Percentiles rank a stretch among this genome's conserved stretches.
Conservation (phyloP, 2,329 filamentous ascomycete species). For the Paecilomyces variotii region DNA sequence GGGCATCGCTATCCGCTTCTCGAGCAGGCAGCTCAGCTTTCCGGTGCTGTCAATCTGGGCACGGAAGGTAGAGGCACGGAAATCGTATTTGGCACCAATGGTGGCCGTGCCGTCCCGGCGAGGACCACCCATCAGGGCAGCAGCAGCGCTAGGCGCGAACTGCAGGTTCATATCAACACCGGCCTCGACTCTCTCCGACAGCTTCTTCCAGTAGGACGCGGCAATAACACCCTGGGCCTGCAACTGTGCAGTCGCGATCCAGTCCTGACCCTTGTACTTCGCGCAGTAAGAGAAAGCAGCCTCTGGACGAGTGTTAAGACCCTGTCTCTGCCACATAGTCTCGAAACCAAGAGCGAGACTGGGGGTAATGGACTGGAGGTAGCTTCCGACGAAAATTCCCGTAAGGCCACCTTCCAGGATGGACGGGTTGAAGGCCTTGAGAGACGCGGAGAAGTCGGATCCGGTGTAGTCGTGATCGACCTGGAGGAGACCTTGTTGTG, state of each 20-base stretch:
- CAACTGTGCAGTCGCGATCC: conserved; percentile 86
- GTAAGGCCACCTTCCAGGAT: conserved; percentile 84
- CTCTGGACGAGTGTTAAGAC: conserved; percentile 79
- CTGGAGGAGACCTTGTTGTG: conserved; percentile 77
- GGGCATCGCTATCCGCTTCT: conserved; percentile 90
- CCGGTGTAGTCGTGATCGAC: conserved; percentile 95
- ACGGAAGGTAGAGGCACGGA: conserved; percentile 89
- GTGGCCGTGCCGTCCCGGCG: conserved; percentile 85
- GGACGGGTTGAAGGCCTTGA: conserved; percentile 96
- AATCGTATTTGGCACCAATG: conserved; percentile 95
- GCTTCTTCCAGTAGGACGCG: conserved; percentile 84
- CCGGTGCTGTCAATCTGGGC: conserved; percentile 93
- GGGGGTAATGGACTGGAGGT: conserved; percentile 86
- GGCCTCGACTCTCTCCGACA: conserved; percentile 93
- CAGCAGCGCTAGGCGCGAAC: conserved; percentile 57
- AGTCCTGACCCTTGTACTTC: conserved; percentile 84
- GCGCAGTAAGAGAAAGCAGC: conserved; percentile 82
- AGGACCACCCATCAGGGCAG: conserved; percentile 65
- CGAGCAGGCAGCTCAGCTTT: conserved; percentile 83
- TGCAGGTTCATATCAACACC: conserved; percentile 91
- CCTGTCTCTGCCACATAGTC: conserved; percentile 84
- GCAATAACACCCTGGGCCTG: conserved; percentile 81
- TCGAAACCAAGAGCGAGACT: conserved; percentile 82
- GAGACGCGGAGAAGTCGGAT: conserved; percentile 80
- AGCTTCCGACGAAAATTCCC: conserved; percentile 91